Conservation (phyloP, 129 eudicot genomes). For the Flaveria linearis region DNA sequence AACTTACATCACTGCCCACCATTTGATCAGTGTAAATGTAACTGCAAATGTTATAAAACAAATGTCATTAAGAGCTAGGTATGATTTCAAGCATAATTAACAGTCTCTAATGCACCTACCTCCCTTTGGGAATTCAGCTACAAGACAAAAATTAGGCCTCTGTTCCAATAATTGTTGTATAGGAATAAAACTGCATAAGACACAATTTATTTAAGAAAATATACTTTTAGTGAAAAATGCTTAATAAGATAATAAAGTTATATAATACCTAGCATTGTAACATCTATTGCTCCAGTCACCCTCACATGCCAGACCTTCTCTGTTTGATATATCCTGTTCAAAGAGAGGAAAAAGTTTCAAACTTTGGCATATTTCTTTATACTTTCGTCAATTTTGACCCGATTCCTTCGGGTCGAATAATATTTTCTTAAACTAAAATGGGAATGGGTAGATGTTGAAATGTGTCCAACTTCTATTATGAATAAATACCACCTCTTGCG, state of each 20-base stretch:
- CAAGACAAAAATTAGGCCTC: conserved; percentile 64
- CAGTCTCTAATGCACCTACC: conserved; percentile 37
- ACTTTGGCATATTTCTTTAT: background rate
- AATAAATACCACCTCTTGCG: background rate
- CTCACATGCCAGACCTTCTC: conserved; percentile 83
- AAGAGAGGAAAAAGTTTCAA: background rate
- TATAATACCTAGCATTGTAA: conserved; percentile 51
- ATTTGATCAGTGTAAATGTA: conserved; percentile 58
- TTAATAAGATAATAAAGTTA: background rate
- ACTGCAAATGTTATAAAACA: conserved; percentile 40
- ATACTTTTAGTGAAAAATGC: conserved; percentile 46
- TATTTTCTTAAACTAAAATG: background rate
- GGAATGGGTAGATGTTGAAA: background rate
- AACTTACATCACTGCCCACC: conserved; percentile 51
- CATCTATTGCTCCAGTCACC: conserved; percentile 80
- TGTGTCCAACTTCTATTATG: background rate
- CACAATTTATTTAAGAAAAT: background rate
- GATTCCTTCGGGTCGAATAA: background rate
- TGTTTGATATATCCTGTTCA: conserved; percentile 75
- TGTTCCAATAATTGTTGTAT: conserved; percentile 47
- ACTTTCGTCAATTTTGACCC: background rate
- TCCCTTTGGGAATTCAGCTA: conserved; percentile 77
- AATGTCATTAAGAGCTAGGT: background rate
- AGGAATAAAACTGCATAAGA: conserved; percentile 62
- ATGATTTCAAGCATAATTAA: conserved; percentile 3